A percentile compares a stretch with the other conserved stretches of the same genome.
Evolutionary conservation across 176 grass and related monocot species (phyloP).

Genomic region (Carex littledalei): DNA sequence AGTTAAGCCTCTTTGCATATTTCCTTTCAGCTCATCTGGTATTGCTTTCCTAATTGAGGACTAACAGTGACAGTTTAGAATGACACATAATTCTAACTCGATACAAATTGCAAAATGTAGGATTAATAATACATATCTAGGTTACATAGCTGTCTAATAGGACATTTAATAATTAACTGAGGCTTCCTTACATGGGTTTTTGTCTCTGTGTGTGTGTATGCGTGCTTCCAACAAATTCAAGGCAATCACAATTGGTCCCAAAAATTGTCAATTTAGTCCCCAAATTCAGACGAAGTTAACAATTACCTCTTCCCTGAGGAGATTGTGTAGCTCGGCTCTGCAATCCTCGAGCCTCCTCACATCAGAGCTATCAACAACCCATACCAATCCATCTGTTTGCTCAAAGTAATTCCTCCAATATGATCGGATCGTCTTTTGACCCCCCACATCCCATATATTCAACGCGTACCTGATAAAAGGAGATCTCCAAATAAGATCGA

Average conservation of each 20-base stretch:
- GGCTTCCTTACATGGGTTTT: not conserved
- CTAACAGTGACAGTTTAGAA: not conserved
- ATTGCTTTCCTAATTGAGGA: not conserved
- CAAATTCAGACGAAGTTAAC: not conserved
- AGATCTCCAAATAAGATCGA: not conserved
- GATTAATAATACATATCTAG: not conserved
- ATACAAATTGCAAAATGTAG: not conserved
- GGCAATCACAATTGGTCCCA: not conserved
- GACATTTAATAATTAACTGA: not conserved
- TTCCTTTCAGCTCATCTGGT: not conserved
- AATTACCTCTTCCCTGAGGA: constrained; percentile 90
- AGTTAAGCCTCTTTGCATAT: not conserved
- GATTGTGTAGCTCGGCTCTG: constrained; percentile 77
- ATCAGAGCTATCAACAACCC: constrained; percentile 90
- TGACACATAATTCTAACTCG: not conserved
- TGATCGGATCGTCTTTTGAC: constrained; percentile 87
- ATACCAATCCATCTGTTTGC: constrained; percentile 82
- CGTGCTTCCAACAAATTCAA: not conserved
- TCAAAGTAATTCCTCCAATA: constrained; percentile 99
- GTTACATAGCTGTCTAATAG: not conserved
- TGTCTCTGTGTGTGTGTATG: not conserved
- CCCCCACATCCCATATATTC: constrained; percentile 91
- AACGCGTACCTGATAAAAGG: constrained; percentile 54
- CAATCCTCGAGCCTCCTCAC: constrained; percentile 75
- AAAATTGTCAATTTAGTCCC: not conserved